Evolutionary conservation across 495 filamentous ascomycete genomes (phyloP).

Genomic region (Podospora anserina): DNA sequence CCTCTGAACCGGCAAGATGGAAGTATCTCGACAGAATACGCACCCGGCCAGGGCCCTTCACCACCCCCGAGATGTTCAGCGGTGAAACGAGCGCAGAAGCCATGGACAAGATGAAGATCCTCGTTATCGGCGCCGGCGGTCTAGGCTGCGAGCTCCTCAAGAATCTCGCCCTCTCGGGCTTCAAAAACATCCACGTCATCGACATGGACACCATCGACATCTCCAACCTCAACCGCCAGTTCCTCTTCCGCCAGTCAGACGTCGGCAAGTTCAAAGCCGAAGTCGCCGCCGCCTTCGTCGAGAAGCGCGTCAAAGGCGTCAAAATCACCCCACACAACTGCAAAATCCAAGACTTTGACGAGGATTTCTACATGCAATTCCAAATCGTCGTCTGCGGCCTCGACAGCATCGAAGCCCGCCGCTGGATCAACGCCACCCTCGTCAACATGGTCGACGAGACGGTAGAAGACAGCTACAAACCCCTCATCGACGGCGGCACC

Average conservation of each 20-base stretch:
- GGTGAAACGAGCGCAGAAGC: conserved; percentile 58
- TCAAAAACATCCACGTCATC: conserved; percentile 96
- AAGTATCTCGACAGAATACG: conserved; percentile 77
- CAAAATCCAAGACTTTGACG: conserved; percentile 95
- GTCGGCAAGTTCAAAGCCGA: conserved; percentile 94
- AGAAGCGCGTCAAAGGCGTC: conserved; percentile 81
- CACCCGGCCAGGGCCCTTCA: conserved; percentile 71
- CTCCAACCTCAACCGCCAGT: conserved; percentile 96
- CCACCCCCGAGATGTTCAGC: conserved; percentile 66
- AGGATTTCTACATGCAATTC: conserved; percentile 98
- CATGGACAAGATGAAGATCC: conserved; percentile 47
- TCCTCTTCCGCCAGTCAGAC: conserved; percentile 88
- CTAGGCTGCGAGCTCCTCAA: conserved; percentile 97
- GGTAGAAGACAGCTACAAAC: conserved; percentile 76
- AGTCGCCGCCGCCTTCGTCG: conserved; percentile 86
- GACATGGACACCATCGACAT: conserved; percentile 99
- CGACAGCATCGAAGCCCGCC: conserved; percentile 92
- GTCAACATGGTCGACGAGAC: conserved; percentile 78
- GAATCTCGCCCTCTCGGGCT: conserved; percentile 91
- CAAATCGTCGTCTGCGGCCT: conserved; percentile 91
- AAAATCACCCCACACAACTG: conserved; percentile 90
- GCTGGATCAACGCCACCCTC: conserved; percentile 97
- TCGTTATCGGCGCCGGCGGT: conserved; percentile 73
- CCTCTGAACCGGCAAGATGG: conserved; percentile 40
- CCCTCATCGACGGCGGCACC: conserved; percentile 93